Base-by-base conservation (phyloP, 176 grass and related monocot genomes). In the Musa itinerans region DNA sequence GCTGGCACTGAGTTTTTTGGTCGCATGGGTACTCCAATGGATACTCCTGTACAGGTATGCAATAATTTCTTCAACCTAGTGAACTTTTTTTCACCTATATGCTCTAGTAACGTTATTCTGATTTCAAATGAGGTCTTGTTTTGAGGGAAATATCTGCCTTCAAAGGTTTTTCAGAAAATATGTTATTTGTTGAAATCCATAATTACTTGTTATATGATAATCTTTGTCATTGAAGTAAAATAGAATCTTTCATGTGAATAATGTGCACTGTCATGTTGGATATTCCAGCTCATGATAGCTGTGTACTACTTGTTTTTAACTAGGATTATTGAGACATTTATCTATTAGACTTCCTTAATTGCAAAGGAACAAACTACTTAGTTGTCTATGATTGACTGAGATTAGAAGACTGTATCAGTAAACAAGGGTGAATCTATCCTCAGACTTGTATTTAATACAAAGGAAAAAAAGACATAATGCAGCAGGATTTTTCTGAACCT, bases 31-130 rank as follows among this genome's bases (percentile, higher is more conserved):
- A 68, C 81, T 69, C 68, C 86, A n/a, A 51, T 29, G 50, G 71
- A 84, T 81, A 88, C 68, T 78, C 73, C 81, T 68, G 53, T 88
- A 70, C 71, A 84, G 86, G 86, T 88, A 88, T 71, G 48, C 7
- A 22, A 54, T 71, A 24, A 76, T 15, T 74, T 68, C 51, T 75
- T 68, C 15, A 57, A 56, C 49, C 24, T 56, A 5, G 34, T 43
- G 10, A 13, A 21, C 17, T 67, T 53, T 34, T 1, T 34, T 81
- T 51, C 8, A 9, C 11, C 11, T 20, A n/a, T 52, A 11, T 51
- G 34, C 16, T 51, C 34, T 51, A 22, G 10, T n/a, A 21, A 17
- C 43, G 7, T 58, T 12, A 58, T 58, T 62, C 20, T 62, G 10
- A 62, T 15, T 16, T 17, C 55, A 58, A 16, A 58, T 58, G 4